phyloP scores from a whole-genome alignment of 2,329 filamentous ascomycete genomes.

The Diaporthe citrichinensis region DNA sequence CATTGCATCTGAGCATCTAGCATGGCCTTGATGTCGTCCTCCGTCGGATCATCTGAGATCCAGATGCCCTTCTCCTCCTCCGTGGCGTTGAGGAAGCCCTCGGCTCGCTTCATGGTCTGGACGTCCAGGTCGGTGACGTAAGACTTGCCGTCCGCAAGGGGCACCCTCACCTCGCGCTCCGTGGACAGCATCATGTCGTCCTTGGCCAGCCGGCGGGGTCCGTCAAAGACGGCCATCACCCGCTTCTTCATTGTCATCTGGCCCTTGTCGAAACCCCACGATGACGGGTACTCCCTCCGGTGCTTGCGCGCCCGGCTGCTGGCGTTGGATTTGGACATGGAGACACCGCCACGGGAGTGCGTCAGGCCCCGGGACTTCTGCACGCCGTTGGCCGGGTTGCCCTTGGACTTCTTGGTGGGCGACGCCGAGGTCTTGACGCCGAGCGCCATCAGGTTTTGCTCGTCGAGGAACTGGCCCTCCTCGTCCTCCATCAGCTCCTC shows the following conservation, averaged over 20 bases:
- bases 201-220: slow-evolving; percentile 89
- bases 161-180: slow-evolving; percentile 92
- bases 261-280: slow-evolving; percentile 91
- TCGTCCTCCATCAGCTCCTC: slow-evolving; percentile 66
- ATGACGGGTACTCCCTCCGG: slow-evolving; percentile 91
- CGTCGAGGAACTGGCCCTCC: slow-evolving; percentile 67
- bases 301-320: slow-evolving; percentile 84
- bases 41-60: slow-evolving; percentile 79
- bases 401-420: slow-evolving; percentile 70
- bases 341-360: slow-evolving; percentile 81
- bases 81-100: slow-evolving; percentile 84
- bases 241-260: slow-evolving; percentile 99
- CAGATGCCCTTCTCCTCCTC: slow-evolving; percentile 90
- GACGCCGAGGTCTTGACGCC: slow-evolving; percentile 54
- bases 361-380: slow-evolving; percentile 82
- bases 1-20: slow-evolving; percentile 54
- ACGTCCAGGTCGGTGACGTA: slow-evolving; percentile 96
- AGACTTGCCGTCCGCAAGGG: slow-evolving; percentile 79
- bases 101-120: slow-evolving; percentile 88
- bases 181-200: slow-evolving; percentile 99
- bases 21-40: slow-evolving; percentile 73
- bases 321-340: slow-evolving; percentile 54
- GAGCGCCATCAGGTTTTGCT: slow-evolving; percentile 67
- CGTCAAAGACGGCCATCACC: slow-evolving; percentile 93
- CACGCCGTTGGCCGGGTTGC: slow-evolving; percentile 68